phyloP scores from a whole-genome alignment of 2,329 filamentous ascomycete species.

The Colletotrichum incanum region DNA sequence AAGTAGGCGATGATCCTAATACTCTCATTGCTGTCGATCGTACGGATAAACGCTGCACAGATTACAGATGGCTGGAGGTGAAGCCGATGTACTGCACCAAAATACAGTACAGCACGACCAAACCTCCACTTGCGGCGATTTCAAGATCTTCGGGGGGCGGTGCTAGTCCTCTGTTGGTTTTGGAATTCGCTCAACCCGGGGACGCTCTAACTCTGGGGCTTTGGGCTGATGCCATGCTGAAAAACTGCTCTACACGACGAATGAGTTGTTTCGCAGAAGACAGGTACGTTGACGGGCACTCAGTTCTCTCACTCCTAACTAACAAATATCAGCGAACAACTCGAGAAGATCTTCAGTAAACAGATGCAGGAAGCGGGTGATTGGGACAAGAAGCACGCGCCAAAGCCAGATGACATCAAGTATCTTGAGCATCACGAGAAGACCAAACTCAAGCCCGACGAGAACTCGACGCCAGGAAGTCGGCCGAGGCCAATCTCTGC shows the following conservation, averaged over 20 bases:
- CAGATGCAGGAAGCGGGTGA: not conserved
- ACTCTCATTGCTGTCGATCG: not conserved
- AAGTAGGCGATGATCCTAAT: not conserved
- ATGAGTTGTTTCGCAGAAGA: not conserved
- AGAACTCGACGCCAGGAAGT: not conserved
- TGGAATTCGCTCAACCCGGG: constrained; percentile 8
- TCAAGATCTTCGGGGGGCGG: not conserved
- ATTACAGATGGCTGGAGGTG: constrained; percentile 27
- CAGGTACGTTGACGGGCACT: not conserved
- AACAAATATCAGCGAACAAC: not conserved
- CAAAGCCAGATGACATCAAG: constrained; percentile 19
- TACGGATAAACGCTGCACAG: not conserved
- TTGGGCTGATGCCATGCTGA: not conserved
- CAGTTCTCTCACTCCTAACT: not conserved
- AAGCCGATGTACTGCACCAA: constrained; percentile 19
- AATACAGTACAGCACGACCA: not conserved
- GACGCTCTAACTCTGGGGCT: constrained; percentile 10
- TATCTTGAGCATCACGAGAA: constrained; percentile 19
- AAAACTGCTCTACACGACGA: not conserved
- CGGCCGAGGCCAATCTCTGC: constrained; percentile 7
- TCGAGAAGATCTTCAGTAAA: constrained; percentile 13
- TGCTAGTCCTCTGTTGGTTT: not conserved
- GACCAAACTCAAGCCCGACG: not conserved
- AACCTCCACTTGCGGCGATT: not conserved
- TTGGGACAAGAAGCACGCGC: not conserved